A percentile compares a stretch with the other conserved stretches of the same genome.
Evolutionary conservation across 1,284 basidiomycete genomes (phyloP).

Genomic region (Rhizoctonia solani): DNA sequence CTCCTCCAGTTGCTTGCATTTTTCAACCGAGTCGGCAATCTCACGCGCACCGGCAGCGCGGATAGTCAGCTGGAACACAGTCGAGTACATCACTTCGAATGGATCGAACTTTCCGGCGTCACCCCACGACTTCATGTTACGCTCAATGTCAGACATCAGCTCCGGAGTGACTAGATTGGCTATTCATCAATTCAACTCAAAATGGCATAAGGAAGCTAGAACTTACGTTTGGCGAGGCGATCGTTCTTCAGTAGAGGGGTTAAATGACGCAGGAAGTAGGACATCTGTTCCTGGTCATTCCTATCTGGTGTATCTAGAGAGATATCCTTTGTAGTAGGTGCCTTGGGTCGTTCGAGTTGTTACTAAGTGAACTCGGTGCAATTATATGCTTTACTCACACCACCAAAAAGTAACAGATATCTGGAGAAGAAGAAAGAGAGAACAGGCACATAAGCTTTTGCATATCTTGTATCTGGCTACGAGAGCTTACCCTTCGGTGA

Average conservation of each 20-base stretch:
- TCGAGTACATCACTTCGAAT: conserved; percentile 1
- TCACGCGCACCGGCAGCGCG: too few species aligned
- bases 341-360: background rate
- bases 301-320: background rate
- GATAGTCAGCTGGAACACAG: conserved; percentile 7
- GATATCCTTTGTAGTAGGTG: background rate
- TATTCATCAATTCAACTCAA: too few species aligned
- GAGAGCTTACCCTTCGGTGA: conserved; percentile 17
- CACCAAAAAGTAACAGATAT: conserved; percentile 10
- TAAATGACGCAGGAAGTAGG: background rate
- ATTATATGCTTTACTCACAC: background rate
- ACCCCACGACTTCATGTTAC: conserved; percentile 7
- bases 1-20: conserved; percentile 11
- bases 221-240: conserved; percentile 1
- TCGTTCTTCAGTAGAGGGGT: conserved; percentile 3
- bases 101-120: too few species aligned
- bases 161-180: background rate
- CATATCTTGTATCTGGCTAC: too few species aligned
- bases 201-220: background rate
- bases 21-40: conserved; percentile 16
- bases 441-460: too few species aligned
- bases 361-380: background rate
- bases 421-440: too few species aligned
- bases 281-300: background rate
- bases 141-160: conserved; percentile 9